Base-by-base conservation (phyloP, 495 filamentous ascomycete genomes). In the Trypethelium eluteriae region DNA sequence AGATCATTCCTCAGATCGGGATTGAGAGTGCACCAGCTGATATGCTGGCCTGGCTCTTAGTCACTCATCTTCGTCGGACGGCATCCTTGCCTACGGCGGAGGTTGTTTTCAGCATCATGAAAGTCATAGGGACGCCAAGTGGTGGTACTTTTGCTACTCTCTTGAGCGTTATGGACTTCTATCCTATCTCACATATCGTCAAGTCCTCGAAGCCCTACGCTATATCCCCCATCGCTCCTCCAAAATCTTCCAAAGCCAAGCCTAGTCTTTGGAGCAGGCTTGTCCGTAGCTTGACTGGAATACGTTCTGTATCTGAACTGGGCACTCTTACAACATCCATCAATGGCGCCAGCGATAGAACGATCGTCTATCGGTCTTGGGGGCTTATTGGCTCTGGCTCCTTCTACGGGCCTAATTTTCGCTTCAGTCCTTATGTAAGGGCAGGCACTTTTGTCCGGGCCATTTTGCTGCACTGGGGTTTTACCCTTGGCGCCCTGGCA, bases 11-110 rank as follows among this genome's bases (percentile, higher is more conserved):
- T 9, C 88, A 91, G 71, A 85, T 87, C 70, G 94, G 90, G 14
- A 77, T 97, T 61, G 94, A 98, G 73, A 93, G 89, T 46, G 91
- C 87, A 0, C 91, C 91, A 0, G 81, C 92, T 0, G 94, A 98
- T 76, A 79, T 97, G 32, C 74, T 92, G 44, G 81, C 90, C 39
- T 96, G 84, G 80, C 77, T 84, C 2, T 78, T 96, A 10, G 86
- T 88, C 41, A 82, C 82, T 35, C 75, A 82, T 56, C 81, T 94
- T 62, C 85, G 86, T 10, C 80, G 86, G 50, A 79, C 84, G 38
- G 73, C 89, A 35, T 76, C 78, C 1, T 78, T 80, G 11, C 79
- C 81, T 7, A 88, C 85, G 0, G 74, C 73, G 36, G 84, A 88
- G 62, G 83, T 90, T 12, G 80, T 85, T 56, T 73, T 86, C 18